Evolutionary conservation across 208 protist genomes (phyloP).

Genomic region (Borovskyia barvae): DNA sequence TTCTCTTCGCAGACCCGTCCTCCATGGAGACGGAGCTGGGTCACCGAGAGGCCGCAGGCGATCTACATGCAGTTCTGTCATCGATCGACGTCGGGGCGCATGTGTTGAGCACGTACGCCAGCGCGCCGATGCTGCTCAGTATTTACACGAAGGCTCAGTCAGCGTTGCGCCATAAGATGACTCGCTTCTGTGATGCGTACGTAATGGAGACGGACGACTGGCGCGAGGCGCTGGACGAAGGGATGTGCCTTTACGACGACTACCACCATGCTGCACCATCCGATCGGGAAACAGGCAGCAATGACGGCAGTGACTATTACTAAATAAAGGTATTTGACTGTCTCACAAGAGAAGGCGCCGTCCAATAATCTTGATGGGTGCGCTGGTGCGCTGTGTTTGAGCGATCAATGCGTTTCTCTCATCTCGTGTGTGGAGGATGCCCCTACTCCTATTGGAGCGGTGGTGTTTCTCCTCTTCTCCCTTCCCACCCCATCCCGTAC

Average conservation of each 20-base stretch:
- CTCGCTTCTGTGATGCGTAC: conserved; percentile 51
- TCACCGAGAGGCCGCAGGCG: not conserved
- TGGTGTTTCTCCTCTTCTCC: not conserved
- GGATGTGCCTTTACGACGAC: conserved; percentile 58
- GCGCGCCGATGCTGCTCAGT: conserved; percentile 50
- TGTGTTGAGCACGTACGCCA: conserved; percentile 64
- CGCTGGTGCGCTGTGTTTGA: no score
- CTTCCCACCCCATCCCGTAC: no score
- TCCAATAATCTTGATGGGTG: no score
- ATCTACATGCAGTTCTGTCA: conserved; percentile 4
- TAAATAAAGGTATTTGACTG: no score
- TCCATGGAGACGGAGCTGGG: not conserved
- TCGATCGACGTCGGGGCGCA: conserved; percentile 63
- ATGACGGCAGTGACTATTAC: conserved; percentile 20
- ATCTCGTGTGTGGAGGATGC: no score
- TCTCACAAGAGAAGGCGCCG: no score
- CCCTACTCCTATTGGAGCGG: no score
- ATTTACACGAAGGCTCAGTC: conserved; percentile 31
- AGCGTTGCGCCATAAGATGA: conserved; percentile 36
- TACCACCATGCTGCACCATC: conserved; percentile 61
- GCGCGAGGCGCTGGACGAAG: conserved; percentile 67
- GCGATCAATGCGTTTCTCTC: no score
- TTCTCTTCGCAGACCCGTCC: conserved; percentile 38
- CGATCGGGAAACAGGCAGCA: conserved; percentile 24
- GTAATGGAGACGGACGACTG: conserved; percentile 76